These are phyloP conservation scores for Raddia distichophylla DNA, from an alignment of 176 grass and related monocot species.

Conservation along the genomic window DNA sequence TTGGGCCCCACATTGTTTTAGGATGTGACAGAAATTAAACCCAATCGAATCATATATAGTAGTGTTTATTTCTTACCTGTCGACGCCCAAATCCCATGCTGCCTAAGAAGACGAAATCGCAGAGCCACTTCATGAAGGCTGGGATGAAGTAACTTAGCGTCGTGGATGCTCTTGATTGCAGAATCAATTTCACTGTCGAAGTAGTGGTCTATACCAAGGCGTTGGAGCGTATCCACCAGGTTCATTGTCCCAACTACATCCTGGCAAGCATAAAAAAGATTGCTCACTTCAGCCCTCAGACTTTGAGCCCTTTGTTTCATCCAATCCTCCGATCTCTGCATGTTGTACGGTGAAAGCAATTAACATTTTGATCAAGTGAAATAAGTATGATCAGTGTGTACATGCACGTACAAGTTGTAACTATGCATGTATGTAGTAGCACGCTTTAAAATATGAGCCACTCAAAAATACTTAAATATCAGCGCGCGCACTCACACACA, in stretches of 20 bases:
- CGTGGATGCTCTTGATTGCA: background rate
- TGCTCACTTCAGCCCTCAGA: background rate
- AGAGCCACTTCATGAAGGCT: constrained; percentile 1
- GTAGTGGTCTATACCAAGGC: background rate
- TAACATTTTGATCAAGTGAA: background rate
- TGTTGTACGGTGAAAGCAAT: background rate
- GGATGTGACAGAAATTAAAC: too few species aligned
- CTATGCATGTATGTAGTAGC: too few species aligned
- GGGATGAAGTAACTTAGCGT: background rate
- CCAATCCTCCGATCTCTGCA: background rate
- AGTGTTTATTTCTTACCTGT: background rate
- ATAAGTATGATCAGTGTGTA: background rate
- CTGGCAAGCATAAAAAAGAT: background rate
- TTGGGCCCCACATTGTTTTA: too few species aligned
- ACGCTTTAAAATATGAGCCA: too few species aligned
- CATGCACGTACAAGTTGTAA: too few species aligned
- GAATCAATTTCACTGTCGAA: background rate
- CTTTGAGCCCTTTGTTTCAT: background rate
- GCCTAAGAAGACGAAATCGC: background rate
- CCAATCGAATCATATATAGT: too few species aligned
- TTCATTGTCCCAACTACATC: background rate
- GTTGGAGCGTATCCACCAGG: background rate
- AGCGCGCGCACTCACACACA: too few species aligned
- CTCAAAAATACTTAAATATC: too few species aligned
- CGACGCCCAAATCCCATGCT: background rate